These are phyloP conservation scores for Thalassiosira livingstoniorum DNA, from an alignment of 352 stramenopile genomes.

Conservation along the genomic window DNA sequence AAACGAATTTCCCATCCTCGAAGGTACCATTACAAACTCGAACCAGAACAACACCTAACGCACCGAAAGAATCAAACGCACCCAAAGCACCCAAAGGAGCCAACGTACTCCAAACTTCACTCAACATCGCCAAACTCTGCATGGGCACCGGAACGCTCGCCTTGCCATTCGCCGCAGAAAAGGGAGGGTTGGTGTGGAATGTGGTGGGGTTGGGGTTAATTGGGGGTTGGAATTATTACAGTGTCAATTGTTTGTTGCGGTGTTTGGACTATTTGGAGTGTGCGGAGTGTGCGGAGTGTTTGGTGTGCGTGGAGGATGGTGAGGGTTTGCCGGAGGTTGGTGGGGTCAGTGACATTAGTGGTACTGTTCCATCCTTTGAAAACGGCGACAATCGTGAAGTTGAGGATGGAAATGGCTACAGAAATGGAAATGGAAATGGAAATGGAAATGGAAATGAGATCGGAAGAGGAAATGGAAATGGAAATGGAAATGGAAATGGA, in stretches of 20 bases:
- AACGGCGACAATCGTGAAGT: background rate
- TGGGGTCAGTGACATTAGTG: no score
- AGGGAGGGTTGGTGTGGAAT: constrained; percentile 75
- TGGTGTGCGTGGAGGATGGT: no score
- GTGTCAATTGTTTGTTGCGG: constrained; percentile 61
- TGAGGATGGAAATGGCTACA: constrained; percentile 3
- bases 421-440: background rate
- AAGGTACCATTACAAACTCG: no score
- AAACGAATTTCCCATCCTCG: no score
- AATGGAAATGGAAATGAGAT: background rate
- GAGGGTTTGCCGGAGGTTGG: no score
- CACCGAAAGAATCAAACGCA: no score
- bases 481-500: background rate
- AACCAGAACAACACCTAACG: no score
- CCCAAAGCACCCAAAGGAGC: constrained; percentile 17
- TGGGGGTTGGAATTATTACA: constrained; percentile 77
- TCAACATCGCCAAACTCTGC: constrained; percentile 74
- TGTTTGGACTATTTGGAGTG: constrained; percentile 48
- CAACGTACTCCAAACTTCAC: constrained; percentile 46
- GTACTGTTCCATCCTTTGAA: no score
- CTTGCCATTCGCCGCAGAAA: constrained; percentile 71
- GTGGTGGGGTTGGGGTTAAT: constrained; percentile 63
- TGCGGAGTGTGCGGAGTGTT: no score
- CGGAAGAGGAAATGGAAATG: no score
- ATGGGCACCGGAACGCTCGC: constrained; percentile 79